A percentile compares a stretch with the other conserved stretches of the same genome.
These are phyloP conservation scores for Podospora bellae-mahoneyi DNA, from an alignment of 495 filamentous ascomycete species.

Conservation along the genomic window DNA sequence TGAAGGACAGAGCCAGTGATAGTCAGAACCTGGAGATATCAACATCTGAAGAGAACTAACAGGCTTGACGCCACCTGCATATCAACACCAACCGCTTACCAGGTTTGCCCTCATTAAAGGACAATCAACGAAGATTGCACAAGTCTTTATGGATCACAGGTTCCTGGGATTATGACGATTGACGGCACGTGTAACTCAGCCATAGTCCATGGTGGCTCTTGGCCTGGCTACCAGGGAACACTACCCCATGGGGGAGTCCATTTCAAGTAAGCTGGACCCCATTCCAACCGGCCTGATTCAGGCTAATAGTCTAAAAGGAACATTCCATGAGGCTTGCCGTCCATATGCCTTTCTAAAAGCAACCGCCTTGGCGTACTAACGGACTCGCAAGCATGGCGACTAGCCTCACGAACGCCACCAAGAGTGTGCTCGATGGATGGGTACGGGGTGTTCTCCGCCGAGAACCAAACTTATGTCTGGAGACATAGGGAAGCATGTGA, in stretches of 20 bases:
- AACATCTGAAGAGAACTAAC: too few relatives aligned
- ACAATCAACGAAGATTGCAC: background rate
- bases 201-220: background rate
- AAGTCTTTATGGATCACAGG: background rate
- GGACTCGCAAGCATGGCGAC: background rate
- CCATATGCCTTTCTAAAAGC: background rate
- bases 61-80: background rate
- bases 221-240: background rate
- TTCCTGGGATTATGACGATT: background rate
- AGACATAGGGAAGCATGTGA: constrained; percentile 2
- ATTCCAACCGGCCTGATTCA: background rate
- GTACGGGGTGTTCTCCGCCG: background rate
- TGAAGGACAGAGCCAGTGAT: too few relatives aligned
- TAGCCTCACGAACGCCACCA: background rate
- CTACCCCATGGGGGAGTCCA: background rate
- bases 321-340: constrained; percentile 4
- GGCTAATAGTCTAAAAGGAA: constrained; percentile 1
- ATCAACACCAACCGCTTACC: background rate
- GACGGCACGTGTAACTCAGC: background rate
- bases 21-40: too few relatives aligned
- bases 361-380: background rate
- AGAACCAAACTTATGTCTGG: constrained; percentile 3
- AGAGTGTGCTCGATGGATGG: background rate
- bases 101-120: background rate
- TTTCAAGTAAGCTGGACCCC: background rate